Evolutionary conservation across 805 yeast genomes (phyloP).

Genomic region (Cyberlindnera maclurae): DNA sequence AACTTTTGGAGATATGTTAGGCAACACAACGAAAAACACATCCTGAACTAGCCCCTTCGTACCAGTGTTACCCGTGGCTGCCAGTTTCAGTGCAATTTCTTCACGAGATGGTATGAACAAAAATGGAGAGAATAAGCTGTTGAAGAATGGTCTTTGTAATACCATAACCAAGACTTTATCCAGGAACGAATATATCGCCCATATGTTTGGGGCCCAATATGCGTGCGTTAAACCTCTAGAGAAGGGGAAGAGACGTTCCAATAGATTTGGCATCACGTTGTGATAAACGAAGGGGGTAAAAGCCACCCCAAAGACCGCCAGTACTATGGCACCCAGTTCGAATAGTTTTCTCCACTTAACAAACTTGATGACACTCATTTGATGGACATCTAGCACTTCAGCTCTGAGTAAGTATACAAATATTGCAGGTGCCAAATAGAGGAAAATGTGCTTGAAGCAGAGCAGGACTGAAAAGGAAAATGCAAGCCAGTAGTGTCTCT

Average conservation of each 20-base stretch:
- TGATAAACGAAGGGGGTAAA: slow-evolving; percentile 68
- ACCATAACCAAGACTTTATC: slow-evolving; percentile 62
- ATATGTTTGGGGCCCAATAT: slow-evolving; percentile 97
- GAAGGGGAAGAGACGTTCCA: slow-evolving; percentile 80
- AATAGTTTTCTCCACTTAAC: slow-evolving; percentile 50
- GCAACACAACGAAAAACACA: slow-evolving; percentile 72
- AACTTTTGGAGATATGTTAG: slow-evolving; percentile 67
- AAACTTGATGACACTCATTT: slow-evolving; percentile 26
- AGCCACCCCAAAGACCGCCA: slow-evolving; percentile 55
- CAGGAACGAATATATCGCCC: slow-evolving; percentile 87
- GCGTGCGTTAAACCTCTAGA: slow-evolving; percentile 95
- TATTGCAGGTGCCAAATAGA: slow-evolving; percentile 92
- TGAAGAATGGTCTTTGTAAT: slow-evolving; percentile 30
- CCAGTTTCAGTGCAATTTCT: slow-evolving; percentile 23
- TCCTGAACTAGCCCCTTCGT: slow-evolving; percentile 94
- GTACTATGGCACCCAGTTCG: slow-evolving; percentile 57
- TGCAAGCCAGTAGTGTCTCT: slow-evolving; percentile 53
- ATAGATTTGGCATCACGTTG: slow-evolving; percentile 54
- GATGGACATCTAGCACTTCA: slow-evolving; percentile 47
- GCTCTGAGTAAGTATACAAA: slow-evolving; percentile 70
- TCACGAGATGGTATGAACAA: slow-evolving; percentile 27
- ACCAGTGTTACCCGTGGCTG: slow-evolving; percentile 33
- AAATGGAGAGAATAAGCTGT: slow-evolving; percentile 31
- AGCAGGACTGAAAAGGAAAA: slow-evolving; percentile 65
- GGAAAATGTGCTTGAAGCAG: slow-evolving; percentile 91